These are phyloP conservation scores for Podospora tetraspora DNA, from an alignment of 495 filamentous ascomycete genomes.

Conservation along the genomic window DNA sequence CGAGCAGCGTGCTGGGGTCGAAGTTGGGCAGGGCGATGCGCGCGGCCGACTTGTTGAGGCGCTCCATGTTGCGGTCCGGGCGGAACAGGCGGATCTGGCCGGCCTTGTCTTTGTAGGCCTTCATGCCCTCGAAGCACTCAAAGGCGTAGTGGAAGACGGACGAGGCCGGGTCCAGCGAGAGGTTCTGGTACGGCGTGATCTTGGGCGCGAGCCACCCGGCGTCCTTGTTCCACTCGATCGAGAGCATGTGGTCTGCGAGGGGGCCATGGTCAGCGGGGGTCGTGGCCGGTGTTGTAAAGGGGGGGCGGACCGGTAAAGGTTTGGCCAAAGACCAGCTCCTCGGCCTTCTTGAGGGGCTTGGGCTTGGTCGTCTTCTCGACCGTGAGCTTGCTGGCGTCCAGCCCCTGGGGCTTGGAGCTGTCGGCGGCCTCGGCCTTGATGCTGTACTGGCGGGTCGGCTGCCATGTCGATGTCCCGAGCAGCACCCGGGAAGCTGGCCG, in stretches of 20 bases:
- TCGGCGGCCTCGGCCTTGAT: slow-evolving; percentile 50
- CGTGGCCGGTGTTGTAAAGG: background rate
- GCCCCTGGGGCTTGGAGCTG: slow-evolving; percentile 44
- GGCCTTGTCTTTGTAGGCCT: slow-evolving; percentile 80
- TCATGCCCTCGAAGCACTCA: slow-evolving; percentile 97
- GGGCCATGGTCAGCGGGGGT: background rate
- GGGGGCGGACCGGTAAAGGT: slow-evolving; percentile 69
- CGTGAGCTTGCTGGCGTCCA: slow-evolving; percentile 71
- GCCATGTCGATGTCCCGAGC: slow-evolving; percentile 17
- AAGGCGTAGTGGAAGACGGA: slow-evolving; percentile 99
- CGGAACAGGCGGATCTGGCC: slow-evolving; percentile 81
- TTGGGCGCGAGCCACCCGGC: slow-evolving; percentile 70
- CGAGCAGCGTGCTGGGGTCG: slow-evolving; percentile 61
- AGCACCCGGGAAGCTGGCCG: slow-evolving; percentile 25
- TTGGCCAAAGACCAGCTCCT: slow-evolving; percentile 80
- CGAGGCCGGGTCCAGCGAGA: slow-evolving; percentile 89
- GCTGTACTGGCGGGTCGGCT: slow-evolving; percentile 50
- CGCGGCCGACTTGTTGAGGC: slow-evolving; percentile 80
- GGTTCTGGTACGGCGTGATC: slow-evolving; percentile 93
- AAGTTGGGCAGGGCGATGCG: slow-evolving; percentile 90
- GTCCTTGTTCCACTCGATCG: slow-evolving; percentile 82
- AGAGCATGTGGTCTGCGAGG: slow-evolving; percentile 85
- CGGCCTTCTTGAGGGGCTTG: slow-evolving; percentile 62
- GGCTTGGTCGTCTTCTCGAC: slow-evolving; percentile 71
- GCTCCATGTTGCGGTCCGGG: slow-evolving; percentile 93